These are phyloP conservation scores for Phytomonas sp. DNA, from an alignment of 208 protist species.

Conservation along the genomic window DNA sequence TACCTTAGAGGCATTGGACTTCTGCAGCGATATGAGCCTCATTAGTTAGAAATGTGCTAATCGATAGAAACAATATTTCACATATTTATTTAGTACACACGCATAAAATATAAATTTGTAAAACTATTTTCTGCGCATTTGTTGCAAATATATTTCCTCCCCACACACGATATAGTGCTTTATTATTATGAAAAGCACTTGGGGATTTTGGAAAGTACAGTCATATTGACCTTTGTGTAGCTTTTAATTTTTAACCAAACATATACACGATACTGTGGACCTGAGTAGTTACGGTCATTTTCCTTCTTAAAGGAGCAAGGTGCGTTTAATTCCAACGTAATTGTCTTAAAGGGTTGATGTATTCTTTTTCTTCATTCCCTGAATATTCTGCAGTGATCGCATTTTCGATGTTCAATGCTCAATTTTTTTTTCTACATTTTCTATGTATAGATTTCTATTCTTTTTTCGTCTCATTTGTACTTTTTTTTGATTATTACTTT, in stretches of 20 bases:
- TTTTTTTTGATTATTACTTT: constrained; percentile 17
- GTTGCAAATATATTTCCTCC: neutral
- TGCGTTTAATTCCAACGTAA: neutral
- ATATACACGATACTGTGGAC: neutral
- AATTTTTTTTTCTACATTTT: constrained; percentile 7
- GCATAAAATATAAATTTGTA: constrained; percentile 1
- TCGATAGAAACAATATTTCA: neutral
- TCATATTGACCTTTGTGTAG: constrained; percentile 3
- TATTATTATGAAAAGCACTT: neutral
- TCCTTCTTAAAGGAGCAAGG: neutral
- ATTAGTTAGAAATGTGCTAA: constrained; percentile 3
- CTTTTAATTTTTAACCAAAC: constrained; percentile 1
- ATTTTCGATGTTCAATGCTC: constrained; percentile 6
- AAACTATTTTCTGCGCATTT: neutral
- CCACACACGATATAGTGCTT: neutral
- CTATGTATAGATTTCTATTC: constrained; percentile 7
- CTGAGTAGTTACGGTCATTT: neutral
- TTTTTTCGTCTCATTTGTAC: neutral
- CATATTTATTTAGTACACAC: neutral
- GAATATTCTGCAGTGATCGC: neutral
- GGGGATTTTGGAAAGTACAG: neutral
- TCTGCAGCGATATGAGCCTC: constrained; percentile 15
- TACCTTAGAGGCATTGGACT: constrained; percentile 77
- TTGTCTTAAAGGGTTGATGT: neutral
- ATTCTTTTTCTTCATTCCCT: constrained; percentile 1